A percentile compares a stretch with the other conserved stretches of the same genome.
phyloP scores from a whole-genome alignment of 1,284 basidiomycete genomes.

The Cryptococcus sp. region DNA sequence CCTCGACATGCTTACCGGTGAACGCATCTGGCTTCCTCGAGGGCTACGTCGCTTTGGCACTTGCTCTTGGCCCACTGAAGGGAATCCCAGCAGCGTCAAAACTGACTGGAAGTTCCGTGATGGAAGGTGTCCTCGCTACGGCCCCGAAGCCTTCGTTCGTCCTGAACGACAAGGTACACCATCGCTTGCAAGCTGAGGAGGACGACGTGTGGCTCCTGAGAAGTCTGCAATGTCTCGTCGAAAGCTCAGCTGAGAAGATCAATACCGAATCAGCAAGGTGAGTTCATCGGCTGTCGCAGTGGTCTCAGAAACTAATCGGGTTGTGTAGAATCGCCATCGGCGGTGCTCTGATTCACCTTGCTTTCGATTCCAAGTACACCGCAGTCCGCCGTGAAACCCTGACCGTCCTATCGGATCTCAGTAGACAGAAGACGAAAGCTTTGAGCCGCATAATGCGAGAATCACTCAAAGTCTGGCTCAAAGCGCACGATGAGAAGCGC shows the following conservation, averaged over 20 bases:
- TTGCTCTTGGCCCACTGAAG: conserved; percentile 65
- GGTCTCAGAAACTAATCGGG: neutral
- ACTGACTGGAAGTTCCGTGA: conserved; percentile 40
- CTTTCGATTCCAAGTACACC: conserved; percentile 61
- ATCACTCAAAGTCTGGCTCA: conserved; percentile 56
- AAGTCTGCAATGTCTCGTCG: conserved; percentile 62
- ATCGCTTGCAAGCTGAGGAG: conserved; percentile 64
- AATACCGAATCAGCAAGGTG: conserved; percentile 64
- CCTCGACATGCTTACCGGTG: conserved; percentile 58
- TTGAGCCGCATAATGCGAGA: conserved; percentile 62
- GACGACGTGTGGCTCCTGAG: conserved; percentile 81
- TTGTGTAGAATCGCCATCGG: conserved; percentile 63
- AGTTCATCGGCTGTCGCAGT: conserved; percentile 16
- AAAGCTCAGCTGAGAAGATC: conserved; percentile 61
- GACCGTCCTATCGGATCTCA: conserved; percentile 53
- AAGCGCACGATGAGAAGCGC: conserved; percentile 32
- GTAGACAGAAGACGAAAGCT: conserved; percentile 56
- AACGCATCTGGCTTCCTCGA: conserved; percentile 71
- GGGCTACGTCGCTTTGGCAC: conserved; percentile 74
- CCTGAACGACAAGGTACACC: conserved; percentile 81
- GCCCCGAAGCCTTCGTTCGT: conserved; percentile 76
- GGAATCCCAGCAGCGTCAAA: conserved; percentile 23
- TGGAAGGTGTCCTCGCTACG: conserved; percentile 52
- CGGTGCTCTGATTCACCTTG: conserved; percentile 67
- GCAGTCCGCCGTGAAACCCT: conserved; percentile 61